phyloP scores from a whole-genome alignment of 225 moss, liverwort and hornwort species.

The Anthoceros angustus region DNA sequence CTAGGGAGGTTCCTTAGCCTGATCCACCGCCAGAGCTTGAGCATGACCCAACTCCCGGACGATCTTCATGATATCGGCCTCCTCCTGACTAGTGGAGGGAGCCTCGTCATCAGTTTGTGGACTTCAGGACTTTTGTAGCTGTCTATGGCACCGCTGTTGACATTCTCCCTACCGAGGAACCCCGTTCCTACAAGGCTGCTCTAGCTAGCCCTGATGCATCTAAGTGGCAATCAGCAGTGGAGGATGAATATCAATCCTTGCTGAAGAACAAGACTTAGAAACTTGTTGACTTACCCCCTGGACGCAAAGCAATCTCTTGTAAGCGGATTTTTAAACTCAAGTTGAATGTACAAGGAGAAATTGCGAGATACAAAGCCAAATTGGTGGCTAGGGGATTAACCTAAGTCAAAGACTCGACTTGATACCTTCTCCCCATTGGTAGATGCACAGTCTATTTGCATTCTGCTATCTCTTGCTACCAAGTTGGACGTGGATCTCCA shows the following conservation, averaged over 20 bases:
- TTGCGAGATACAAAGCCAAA: neutral
- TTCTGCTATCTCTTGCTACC: neutral
- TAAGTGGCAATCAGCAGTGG: no score
- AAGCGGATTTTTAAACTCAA: conserved; percentile 6
- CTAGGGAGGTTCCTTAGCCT: no score
- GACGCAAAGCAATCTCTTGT: neutral
- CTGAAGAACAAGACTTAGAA: neutral
- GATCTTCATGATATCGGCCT: no score
- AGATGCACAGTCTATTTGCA: neutral
- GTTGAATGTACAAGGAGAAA: neutral
- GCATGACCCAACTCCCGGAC: no score
- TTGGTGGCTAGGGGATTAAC: conserved; percentile 7
- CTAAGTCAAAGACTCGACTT: neutral
- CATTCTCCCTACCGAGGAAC: no score
- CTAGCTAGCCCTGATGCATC: no score
- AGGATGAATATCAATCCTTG: neutral
- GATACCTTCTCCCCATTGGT: conserved; percentile 5
- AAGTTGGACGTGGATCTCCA: neutral
- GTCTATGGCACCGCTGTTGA: no score
- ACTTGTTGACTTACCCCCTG: neutral
- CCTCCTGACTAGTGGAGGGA: no score
- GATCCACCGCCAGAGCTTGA: no score
- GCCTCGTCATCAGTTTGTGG: no score
- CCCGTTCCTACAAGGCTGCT: no score
- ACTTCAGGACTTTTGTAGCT: no score